Evolutionary conservation across 2,329 filamentous ascomycete species (phyloP).

Genomic region (Lasiodiplodia gonubiensis): DNA sequence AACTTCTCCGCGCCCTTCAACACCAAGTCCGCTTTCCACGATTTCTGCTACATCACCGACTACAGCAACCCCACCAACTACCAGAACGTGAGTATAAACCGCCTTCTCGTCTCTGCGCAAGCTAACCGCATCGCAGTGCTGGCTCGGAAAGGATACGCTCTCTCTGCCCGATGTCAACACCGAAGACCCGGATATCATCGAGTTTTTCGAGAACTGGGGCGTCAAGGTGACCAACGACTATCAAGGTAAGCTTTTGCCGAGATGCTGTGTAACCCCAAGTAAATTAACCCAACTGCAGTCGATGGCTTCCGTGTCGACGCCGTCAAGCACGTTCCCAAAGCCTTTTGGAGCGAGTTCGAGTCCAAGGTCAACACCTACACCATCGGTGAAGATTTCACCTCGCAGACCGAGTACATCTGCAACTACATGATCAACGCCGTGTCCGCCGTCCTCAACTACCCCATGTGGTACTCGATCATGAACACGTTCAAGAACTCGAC

Average conservation of each 20-base stretch:
- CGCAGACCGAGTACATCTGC: slow-evolving; percentile 57
- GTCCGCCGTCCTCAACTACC: slow-evolving; percentile 67
- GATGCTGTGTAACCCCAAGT: slow-evolving; percentile 33
- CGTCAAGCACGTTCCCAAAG: slow-evolving; percentile 65
- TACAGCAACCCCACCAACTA: slow-evolving; percentile 38
- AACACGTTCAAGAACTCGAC: slow-evolving; percentile 44
- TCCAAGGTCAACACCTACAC: slow-evolving; percentile 63
- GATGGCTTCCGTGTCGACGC: slow-evolving; percentile 68
- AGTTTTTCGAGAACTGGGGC: slow-evolving; percentile 17
- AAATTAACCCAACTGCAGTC: slow-evolving; percentile 30
- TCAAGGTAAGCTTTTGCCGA: slow-evolving; percentile 10
- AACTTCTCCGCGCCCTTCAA: slow-evolving; percentile 40
- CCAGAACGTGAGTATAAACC: slow-evolving; percentile 33
- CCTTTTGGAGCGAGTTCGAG: slow-evolving; percentile 63
- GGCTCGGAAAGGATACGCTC: slow-evolving; percentile 34
- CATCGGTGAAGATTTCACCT: slow-evolving; percentile 66
- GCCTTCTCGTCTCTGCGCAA: background rate
- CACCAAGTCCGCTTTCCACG: slow-evolving; percentile 40
- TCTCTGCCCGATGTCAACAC: slow-evolving; percentile 34
- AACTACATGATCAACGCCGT: slow-evolving; percentile 59
- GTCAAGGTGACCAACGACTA: slow-evolving; percentile 21
- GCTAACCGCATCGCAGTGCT: slow-evolving; percentile 24
- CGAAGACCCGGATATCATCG: slow-evolving; percentile 17
- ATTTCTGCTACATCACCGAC: slow-evolving; percentile 39
- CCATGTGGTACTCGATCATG: slow-evolving; percentile 52